phyloP scores from a whole-genome alignment of 1,284 basidiomycete species.

The Tilletia setariae region DNA sequence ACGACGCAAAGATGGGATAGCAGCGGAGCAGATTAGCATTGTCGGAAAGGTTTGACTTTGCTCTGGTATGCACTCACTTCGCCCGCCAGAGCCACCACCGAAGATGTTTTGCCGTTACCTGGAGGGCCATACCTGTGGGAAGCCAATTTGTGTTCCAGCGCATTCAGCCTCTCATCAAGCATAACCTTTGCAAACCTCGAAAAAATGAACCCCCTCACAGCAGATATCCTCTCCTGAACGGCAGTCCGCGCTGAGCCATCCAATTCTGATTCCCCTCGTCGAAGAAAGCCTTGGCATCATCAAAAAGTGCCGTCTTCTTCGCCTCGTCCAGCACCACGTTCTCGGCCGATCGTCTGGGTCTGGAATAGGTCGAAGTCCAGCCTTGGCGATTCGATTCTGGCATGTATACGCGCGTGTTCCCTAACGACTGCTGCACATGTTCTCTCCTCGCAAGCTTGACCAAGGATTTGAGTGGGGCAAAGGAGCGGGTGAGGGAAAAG shows the following conservation, averaged over 20 bases:
- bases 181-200: not conserved
- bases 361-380: not conserved
- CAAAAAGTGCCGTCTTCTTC: conserved; percentile 11
- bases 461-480: not conserved
- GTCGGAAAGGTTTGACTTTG: no score
- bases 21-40: no score
- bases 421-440: not conserved
- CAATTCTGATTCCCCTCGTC: not conserved
- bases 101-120: conserved; percentile 11
- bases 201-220: not conserved
- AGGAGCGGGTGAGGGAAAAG: conserved; percentile 2
- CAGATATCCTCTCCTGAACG: conserved; percentile 5
- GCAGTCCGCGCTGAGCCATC: conserved; percentile 14
- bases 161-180: no score
- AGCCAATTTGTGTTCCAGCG: no score
- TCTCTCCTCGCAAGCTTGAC: not conserved
- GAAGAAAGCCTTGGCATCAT: conserved; percentile 8
- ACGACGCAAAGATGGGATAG: not conserved
- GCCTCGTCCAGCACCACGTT: conserved; percentile 4
- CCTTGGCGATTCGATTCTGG: not conserved
- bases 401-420: not conserved
- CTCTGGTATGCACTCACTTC: not conserved
- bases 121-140: not conserved
- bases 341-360: not conserved
- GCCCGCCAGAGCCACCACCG: conserved; percentile 8